Evolutionary conservation across 805 yeast genomes (phyloP), one percentile per base, ranked within the genome.

Genomic region (Zygotorulaspora sp.): DNA sequence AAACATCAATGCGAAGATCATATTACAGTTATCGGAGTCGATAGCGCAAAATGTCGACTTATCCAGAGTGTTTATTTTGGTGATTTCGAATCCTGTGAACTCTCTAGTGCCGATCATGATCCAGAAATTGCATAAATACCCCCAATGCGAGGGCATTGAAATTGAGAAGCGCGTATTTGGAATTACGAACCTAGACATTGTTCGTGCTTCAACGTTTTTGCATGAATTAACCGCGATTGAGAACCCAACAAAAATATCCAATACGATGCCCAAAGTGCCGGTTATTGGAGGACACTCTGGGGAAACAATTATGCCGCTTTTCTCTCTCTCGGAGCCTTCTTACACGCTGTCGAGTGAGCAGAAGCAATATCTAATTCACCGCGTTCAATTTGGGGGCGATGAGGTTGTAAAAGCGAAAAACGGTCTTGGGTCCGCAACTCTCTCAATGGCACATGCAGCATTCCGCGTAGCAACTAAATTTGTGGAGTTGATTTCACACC

Each of bases 241-340:
- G 6, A 44, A 39, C 20, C 18, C 34, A 9, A 68, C 71, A 26
- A 59, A 56, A 26, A 58, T 61, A 46, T 71, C 84, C 35, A 68
- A 73, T 48, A 72, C 68, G 48, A 73, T 62, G 50, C 59, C 61
- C 6, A 45, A 72, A 50, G 69, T 86, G 38, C 80, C 87, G 14
- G 96, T 89, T 37, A 70, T 88, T 50, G 97, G 96, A 45, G 97
- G 97, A 36, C 97, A 88, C 71, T 85, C 95, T 21, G 96, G 96
- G 48, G 90, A 83, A 59, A 88, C 96, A 34, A 88, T 88, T 58
- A 92, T 88, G 28, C 97, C 97, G 38, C 71, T 88, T 50, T 76
- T 81, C 61, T 58, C 64, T 74, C 88, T 25, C 56, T 54, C 55
- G 26, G 30, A 30, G 48, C 43, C 48, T 43, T 36, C 49, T 49